Base-by-base conservation (phyloP, 139 green algal species). In the Chlamydomonas sphaeroides region DNA sequence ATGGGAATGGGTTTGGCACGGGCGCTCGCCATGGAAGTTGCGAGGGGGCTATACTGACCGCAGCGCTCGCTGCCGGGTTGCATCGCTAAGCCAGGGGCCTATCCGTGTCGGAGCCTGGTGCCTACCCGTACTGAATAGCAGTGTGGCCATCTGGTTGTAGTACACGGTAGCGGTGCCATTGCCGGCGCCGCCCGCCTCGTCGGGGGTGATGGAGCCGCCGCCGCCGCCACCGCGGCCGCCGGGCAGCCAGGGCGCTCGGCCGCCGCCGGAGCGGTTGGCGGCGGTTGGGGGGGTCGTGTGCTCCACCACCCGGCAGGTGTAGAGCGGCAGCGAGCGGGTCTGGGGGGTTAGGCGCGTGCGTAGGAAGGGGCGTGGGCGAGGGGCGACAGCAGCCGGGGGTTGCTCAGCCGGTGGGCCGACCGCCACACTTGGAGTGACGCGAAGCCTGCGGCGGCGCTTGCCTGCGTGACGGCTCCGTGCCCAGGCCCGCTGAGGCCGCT, bases 111-210 rank as follows among this genome's bases (percentile, higher is more conserved):
- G n/a, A n/a, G n/a, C n/a, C n/a, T n/a, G n/a, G n/a, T n/a, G n/a
- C 80, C 0, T 41, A 92, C 89, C 89, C 63, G 88, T 94, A 51
- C 75, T 84, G 71, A 90, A 87, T 83, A 96, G 93, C 48, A 98
- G 90, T 5, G 94, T 97, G 38, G 95, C 94, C 69, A 98, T 87
- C 86, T 96, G 91, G 87, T 98, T 98, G 91, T 98, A 98, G 30
- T 86, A 89, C 5, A 92, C 84, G 1, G 79, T 74, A 30, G 71
- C 53, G 36, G 78, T 84, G 20, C 56, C 68, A 68, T 86, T 91
- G 48, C 21, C 36, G 32, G 3, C 32, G 71, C 76, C 88, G 33
- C 32, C 45, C 6, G n/a, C 14, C 63, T 85, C 75, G 30, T 38
- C 68, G 4, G 85, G 85, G 1, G 80, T 89, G 48, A 89, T 67